Conservation (phyloP, 208 protist genomes). For the Phytomonas francai region DNA sequence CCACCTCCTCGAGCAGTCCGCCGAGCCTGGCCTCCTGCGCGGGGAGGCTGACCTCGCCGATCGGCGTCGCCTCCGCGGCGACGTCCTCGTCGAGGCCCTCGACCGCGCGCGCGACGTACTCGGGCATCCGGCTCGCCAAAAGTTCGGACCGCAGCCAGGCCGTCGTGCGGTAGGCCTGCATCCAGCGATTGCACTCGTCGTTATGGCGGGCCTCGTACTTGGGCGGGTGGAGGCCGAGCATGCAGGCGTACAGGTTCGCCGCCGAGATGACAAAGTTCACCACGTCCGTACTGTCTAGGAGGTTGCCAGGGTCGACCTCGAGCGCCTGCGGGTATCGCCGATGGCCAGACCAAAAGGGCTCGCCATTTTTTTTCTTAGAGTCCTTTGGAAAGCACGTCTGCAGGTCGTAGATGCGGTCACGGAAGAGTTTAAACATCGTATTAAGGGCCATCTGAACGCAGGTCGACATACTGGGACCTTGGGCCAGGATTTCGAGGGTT, state of each 20-base stretch:
- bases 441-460: constrained; percentile 94
- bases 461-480: constrained; percentile 77
- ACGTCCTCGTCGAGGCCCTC: constrained; percentile 78
- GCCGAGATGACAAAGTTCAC: constrained; percentile 66
- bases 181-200: constrained; percentile 76
- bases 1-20: constrained; percentile 32
- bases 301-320: constrained; percentile 6
- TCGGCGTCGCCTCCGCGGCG: constrained; percentile 23
- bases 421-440: constrained; percentile 93
- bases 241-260: constrained; percentile 77
- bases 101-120: constrained; percentile 42
- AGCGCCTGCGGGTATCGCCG: constrained; percentile 78
- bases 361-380: constrained; percentile 89
- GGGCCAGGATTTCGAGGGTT: constrained; percentile 40
- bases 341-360: constrained; percentile 89
- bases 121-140: constrained; percentile 19
- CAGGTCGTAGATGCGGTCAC: constrained; percentile 95
- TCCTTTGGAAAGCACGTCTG: constrained; percentile 96
- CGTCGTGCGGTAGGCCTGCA: constrained; percentile 61
- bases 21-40: constrained; percentile 42
- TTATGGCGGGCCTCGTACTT: constrained; percentile 83
- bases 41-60: constrained; percentile 15
- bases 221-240: constrained; percentile 75
- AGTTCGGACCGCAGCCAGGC: constrained; percentile 49
- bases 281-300: constrained; percentile 27